These are phyloP conservation scores for Lentinula sp. DNA, from an alignment of 768 basidiomycete species.

Conservation along the genomic window DNA sequence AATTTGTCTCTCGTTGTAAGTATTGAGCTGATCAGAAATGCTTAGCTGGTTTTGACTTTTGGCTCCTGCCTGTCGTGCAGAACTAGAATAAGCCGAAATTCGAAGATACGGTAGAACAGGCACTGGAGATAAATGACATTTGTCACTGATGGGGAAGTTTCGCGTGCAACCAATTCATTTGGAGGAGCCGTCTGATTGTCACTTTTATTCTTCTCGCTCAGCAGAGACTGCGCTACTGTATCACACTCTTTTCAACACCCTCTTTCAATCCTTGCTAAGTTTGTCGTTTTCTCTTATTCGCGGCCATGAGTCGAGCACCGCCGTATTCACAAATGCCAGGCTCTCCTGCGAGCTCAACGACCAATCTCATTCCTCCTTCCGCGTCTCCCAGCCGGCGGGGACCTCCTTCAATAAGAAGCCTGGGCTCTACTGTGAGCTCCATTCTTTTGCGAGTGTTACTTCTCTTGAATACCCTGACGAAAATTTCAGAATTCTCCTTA, in stretches of 20 bases:
- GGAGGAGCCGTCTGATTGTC: neutral
- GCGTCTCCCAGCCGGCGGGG: neutral
- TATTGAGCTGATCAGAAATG: no score
- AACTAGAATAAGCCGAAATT: no score
- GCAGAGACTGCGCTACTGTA: neutral
- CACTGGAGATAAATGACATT: no score
- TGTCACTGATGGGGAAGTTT: no score
- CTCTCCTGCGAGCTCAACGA: slow-evolving; percentile 1
- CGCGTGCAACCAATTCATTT: neutral
- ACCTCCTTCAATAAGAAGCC: neutral
- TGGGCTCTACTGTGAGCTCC: neutral
- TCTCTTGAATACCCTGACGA: neutral
- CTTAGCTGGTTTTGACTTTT: no score
- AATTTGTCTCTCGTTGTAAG: no score
- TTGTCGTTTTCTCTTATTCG: neutral
- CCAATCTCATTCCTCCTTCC: slow-evolving; percentile 1
- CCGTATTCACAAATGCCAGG: slow-evolving; percentile 1
- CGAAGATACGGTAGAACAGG: no score
- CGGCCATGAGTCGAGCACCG: neutral
- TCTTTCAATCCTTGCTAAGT: slow-evolving; percentile 4
- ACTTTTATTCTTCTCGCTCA: neutral
- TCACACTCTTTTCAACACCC: neutral
- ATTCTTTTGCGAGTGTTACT: neutral
- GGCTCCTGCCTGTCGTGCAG: no score
- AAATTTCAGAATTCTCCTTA: neutral